Evolutionary conservation across 352 stramenopile genomes (phyloP).

Genomic region (Pythium phragmiticola): DNA sequence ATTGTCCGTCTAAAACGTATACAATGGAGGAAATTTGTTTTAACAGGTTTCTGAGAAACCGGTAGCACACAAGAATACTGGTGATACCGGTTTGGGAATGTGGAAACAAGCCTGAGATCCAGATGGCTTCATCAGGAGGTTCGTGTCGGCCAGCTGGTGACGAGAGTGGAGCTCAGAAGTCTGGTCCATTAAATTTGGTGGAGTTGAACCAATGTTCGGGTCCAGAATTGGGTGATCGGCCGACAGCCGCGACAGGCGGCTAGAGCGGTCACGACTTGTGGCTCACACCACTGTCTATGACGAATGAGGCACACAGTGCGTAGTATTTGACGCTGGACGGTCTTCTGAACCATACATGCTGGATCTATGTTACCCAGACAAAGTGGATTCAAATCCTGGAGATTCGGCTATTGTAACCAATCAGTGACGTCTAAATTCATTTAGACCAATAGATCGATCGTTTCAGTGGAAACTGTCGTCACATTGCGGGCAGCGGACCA

Average conservation of each 20-base stretch:
- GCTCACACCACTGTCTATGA: background rate
- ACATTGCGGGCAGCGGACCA: constrained; percentile 15
- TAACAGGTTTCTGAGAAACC: background rate
- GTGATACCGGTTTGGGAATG: background rate
- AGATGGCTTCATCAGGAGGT: background rate
- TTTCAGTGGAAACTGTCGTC: background rate
- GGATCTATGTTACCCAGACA: too few species aligned
- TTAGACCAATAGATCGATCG: constrained; percentile 11
- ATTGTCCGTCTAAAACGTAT: constrained; percentile 16
- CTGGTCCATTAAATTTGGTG: too few species aligned
- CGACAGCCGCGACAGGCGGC: too few species aligned
- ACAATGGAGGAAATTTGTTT: background rate
- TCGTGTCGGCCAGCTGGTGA: constrained; percentile 1
- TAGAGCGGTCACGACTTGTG: background rate
- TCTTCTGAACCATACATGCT: too few species aligned
- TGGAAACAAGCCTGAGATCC: background rate
- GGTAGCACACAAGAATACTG: background rate
- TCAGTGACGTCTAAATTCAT: background rate
- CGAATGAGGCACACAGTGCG: too few species aligned
- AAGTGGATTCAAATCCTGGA: background rate
- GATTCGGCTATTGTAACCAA: background rate
- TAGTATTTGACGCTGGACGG: too few species aligned
- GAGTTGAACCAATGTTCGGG: too few species aligned
- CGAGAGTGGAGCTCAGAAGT: too few species aligned
- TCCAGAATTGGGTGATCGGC: too few species aligned